phyloP scores from a whole-genome alignment of 345 rosid genomes.

The Eucalyptus regnans region DNA sequence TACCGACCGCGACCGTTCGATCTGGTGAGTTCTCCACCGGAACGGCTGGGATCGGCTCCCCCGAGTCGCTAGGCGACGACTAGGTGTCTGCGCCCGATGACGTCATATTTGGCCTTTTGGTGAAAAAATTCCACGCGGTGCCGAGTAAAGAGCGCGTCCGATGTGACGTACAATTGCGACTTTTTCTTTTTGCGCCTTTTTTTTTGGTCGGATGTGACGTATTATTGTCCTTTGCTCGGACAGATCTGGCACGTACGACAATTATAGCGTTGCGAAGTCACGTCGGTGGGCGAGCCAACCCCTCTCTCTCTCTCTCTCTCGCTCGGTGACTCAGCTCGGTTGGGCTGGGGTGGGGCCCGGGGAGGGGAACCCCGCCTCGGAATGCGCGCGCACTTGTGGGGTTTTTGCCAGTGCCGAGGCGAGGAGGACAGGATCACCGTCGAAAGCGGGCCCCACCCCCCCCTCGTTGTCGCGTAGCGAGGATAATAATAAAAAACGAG shows the following conservation, averaged over 20 bases:
- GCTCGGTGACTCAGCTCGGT: neutral
- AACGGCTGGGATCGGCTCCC: neutral
- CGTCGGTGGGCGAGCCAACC: neutral
- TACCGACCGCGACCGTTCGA: neutral
- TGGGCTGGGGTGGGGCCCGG: neutral
- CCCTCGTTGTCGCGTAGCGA: neutral
- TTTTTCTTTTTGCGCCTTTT: too few relatives aligned
- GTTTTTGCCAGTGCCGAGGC: neutral
- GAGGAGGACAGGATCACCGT: neutral
- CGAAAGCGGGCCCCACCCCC: neutral
- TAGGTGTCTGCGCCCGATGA: neutral
- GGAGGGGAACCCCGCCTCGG: neutral
- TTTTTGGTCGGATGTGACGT: neutral
- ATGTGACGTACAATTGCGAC: neutral
- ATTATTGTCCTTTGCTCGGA: neutral
- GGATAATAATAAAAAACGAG: neutral
- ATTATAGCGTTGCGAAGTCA: too few relatives aligned
- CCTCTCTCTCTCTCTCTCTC: neutral
- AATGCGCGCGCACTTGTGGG: neutral
- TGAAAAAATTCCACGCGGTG: neutral
- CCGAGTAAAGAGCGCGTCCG: neutral
- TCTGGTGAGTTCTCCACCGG: neutral
- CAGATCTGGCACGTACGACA: neutral
- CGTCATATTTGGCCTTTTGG: neutral
- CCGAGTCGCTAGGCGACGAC: neutral